These are phyloP conservation scores for Falciphora oryzae DNA, from an alignment of 2,329 filamentous ascomycete species.

Conservation along the genomic window DNA sequence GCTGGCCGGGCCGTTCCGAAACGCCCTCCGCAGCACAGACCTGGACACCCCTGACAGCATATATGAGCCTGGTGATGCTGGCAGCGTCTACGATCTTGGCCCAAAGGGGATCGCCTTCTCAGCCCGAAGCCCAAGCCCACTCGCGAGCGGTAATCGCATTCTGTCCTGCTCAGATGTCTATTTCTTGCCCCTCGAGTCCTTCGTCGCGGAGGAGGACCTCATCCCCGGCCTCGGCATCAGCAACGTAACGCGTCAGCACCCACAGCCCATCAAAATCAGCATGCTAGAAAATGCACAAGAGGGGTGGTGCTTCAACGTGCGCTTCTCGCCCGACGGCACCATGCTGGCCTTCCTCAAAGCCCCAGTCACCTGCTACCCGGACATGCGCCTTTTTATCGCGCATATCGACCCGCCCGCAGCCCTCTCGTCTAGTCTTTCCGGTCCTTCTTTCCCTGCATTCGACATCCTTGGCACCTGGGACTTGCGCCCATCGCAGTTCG, in stretches of 20 bases:
- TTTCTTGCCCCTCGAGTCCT: conserved; percentile 28
- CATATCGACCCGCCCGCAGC: conserved; percentile 14
- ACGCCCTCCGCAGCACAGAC: conserved; percentile 24
- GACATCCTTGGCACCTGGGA: conserved; percentile 24
- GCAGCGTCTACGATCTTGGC: conserved; percentile 27
- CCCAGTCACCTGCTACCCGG: conserved; percentile 18
- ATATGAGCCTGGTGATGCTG: conserved; percentile 20
- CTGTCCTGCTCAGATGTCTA: conserved; percentile 24
- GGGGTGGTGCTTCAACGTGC: conserved; percentile 20
- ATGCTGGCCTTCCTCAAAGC: conserved; percentile 29
- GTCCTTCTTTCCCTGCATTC: conserved; percentile 19
- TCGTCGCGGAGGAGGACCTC: conserved; percentile 16
- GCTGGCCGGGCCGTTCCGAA: conserved; percentile 25
- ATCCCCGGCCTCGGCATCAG: conserved; percentile 16
- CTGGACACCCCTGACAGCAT: conserved; percentile 27
- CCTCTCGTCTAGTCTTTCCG: not conserved
- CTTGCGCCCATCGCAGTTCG: conserved; percentile 26
- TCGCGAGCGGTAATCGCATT: conserved; percentile 12
- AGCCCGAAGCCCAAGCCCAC: conserved; percentile 18
- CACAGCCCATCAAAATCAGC: not conserved
- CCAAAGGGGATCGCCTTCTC: conserved; percentile 29
- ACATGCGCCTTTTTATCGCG: conserved; percentile 26
- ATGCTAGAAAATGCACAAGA: not conserved
- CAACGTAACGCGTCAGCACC: not conserved
- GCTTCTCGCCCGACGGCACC: conserved; percentile 31